Percentiles rank a stretch among this genome's conserved stretches.
Evolutionary conservation across 176 grass and related monocot genomes (phyloP).

Genomic region (Cenchrus purpureus): DNA sequence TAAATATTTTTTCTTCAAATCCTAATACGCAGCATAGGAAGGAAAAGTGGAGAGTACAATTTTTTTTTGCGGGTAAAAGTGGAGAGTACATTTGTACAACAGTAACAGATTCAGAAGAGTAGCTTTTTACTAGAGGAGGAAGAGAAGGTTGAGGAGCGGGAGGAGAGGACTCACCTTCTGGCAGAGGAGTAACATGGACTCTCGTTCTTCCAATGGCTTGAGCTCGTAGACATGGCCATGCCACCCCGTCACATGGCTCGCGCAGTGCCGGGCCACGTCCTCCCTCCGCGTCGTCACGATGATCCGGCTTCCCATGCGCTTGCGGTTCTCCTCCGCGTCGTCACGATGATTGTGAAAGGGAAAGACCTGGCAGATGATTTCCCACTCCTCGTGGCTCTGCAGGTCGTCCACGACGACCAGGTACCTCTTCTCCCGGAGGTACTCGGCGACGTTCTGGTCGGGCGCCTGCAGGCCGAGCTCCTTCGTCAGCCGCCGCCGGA

Average conservation of each 20-base stretch:
- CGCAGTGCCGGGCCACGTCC: conserved; percentile 35
- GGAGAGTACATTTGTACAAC: too few relatives aligned
- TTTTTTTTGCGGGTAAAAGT: too few relatives aligned
- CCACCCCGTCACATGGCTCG: background rate
- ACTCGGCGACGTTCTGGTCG: background rate
- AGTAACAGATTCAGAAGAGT: too few relatives aligned
- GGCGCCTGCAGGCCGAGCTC: background rate
- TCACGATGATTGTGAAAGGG: background rate
- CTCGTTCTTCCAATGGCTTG: background rate
- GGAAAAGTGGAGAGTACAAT: too few relatives aligned
- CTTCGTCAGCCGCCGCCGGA: background rate
- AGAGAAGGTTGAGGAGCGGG: too few relatives aligned
- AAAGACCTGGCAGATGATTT: background rate
- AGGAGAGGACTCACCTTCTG: conserved; percentile 16
- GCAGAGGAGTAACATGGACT: conserved; percentile 33
- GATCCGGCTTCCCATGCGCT: background rate
- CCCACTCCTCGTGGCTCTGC: conserved; percentile 29
- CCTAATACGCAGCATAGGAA: too few relatives aligned
- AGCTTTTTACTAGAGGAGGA: too few relatives aligned
- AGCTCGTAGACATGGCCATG: conserved; percentile 23
- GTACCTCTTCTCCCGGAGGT: conserved; percentile 8
- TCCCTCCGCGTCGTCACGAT: conserved; percentile 37
- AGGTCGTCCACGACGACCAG: conserved; percentile 47
- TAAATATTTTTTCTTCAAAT: too few relatives aligned
- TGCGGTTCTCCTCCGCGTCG: background rate